A percentile compares a stretch with the other conserved stretches of the same genome.
Evolutionary conservation across 148 eudicot species (phyloP).

Genomic region (Polygonum maritimum): DNA sequence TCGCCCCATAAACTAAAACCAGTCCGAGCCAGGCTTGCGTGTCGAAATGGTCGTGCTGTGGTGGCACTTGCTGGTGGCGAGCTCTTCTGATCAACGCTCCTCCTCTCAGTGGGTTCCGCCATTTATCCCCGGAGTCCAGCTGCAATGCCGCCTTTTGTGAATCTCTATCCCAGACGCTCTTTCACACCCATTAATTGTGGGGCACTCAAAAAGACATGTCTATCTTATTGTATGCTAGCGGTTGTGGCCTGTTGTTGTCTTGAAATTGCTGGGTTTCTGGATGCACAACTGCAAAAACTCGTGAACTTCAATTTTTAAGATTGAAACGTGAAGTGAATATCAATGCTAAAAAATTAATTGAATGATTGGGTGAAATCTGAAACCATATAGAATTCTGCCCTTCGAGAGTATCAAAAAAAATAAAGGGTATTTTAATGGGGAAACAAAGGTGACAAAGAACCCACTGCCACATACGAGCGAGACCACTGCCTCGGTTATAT

Average conservation of each 20-base stretch:
- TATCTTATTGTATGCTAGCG: background rate
- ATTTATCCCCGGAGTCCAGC: background rate
- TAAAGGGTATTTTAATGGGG: no score
- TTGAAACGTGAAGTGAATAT: no score
- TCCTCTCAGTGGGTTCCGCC: background rate
- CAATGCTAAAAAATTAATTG: no score
- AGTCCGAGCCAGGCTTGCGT: conserved; percentile 14
- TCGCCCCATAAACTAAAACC: background rate
- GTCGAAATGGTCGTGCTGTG: conserved; percentile 18
- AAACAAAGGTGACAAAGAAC: no score
- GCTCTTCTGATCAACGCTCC: background rate
- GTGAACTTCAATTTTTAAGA: no score
- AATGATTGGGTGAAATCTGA: no score
- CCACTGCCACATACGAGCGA: no score
- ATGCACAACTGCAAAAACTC: background rate
- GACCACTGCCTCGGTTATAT: no score
- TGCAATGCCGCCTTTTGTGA: background rate
- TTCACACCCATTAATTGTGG: background rate
- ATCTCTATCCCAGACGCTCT: background rate
- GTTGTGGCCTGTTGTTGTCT: background rate
- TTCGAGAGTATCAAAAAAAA: no score
- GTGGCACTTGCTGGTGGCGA: conserved; percentile 25
- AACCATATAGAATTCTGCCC: no score
- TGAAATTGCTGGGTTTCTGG: background rate
- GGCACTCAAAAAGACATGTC: background rate